Base-by-base conservation (phyloP, 2,329 filamentous ascomycete genomes). In the Grosmannia clavigera region DNA sequence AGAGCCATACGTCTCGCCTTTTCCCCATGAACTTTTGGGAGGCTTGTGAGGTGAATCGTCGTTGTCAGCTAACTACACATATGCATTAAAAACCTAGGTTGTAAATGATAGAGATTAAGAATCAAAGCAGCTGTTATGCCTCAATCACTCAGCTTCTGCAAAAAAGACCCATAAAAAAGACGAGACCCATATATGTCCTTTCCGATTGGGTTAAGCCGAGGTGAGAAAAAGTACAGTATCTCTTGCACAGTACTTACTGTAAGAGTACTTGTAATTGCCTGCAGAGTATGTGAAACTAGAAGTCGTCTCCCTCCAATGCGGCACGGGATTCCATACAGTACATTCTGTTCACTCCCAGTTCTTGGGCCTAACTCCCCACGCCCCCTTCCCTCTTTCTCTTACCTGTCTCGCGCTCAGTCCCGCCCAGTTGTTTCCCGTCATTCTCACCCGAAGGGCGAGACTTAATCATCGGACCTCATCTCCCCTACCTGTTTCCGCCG, bases 401-500 rank as follows among this genome's bases (percentile, higher is more conserved):
- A 7, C n/a, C 46, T 35, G 43, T 54, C 54, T 60, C 58, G 56
- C 58, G 46, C 58, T 53, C 56, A 25, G 59, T 58, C 58, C 53
- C 51, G 22, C 51, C 43, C 31, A 27, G 22, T 46, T 52, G 56
- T 56, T 27, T 50, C 46, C 55, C 33, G 38, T 56, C 50, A 46
- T 50, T 43, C 61, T 29, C 48, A 50, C 33, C 56, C 50, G 50
- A 58, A 59, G 35, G 52, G 59, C 58, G 50, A 60, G 57, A 60
- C 62, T 63, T 61, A 62, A 62, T 62, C 61, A 64, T 63, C 62
- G 61, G 60, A 56, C 58, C 55, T 56, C 60, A 61, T 61, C 60
- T 48, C 53, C 52, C 57, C 56, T 51, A 29, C 50, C 27, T 43
- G 19, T 55, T 38, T 57, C 25, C 54, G 16, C 40, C 55, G 16